Percentiles rank a stretch among this genome's conserved stretches.
phyloP scores from a whole-genome alignment of 208 protist genomes.

The Wallacemonas sp. region DNA sequence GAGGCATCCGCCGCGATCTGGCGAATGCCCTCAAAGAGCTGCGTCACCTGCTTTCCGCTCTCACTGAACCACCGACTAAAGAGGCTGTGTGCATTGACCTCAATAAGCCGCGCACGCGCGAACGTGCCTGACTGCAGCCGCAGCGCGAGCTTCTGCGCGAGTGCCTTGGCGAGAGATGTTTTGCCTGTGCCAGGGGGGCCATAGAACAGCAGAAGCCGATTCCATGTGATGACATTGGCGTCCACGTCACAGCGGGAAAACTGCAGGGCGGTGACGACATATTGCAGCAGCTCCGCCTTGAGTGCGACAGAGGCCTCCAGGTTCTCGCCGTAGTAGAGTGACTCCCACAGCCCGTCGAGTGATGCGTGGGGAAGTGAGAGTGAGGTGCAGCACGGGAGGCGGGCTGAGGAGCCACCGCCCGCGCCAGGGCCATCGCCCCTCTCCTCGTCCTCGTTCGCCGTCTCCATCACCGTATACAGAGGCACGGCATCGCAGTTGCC shows the following conservation, averaged over 20 bases:
- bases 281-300: constrained; percentile 91
- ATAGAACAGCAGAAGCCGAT: constrained; percentile 84
- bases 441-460: not conserved
- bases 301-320: constrained; percentile 41
- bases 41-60: constrained; percentile 96
- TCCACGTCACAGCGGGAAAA: constrained; percentile 88
- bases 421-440: not conserved
- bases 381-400: constrained; percentile 41
- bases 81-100: constrained; percentile 95
- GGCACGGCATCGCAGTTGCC: not conserved
- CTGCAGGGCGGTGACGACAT: constrained; percentile 80
- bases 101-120: constrained; percentile 67
- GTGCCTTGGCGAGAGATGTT: constrained; percentile 90
- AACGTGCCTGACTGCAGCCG: constrained; percentile 40
- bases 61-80: constrained; percentile 98
- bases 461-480: not conserved
- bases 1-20: constrained; percentile 50
- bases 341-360: constrained; percentile 88
- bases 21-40: constrained; percentile 90
- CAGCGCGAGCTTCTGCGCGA: constrained; percentile 82
- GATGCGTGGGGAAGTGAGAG: constrained; percentile 57
- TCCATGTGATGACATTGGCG: constrained; percentile 73
- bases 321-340: constrained; percentile 77
- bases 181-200: constrained; percentile 95
- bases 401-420: constrained; percentile 16